A percentile compares a stretch with the other conserved stretches of the same genome.
These are phyloP conservation scores for Naganishia albida DNA, from an alignment of 1,284 basidiomycete genomes.

Conservation along the genomic window DNA sequence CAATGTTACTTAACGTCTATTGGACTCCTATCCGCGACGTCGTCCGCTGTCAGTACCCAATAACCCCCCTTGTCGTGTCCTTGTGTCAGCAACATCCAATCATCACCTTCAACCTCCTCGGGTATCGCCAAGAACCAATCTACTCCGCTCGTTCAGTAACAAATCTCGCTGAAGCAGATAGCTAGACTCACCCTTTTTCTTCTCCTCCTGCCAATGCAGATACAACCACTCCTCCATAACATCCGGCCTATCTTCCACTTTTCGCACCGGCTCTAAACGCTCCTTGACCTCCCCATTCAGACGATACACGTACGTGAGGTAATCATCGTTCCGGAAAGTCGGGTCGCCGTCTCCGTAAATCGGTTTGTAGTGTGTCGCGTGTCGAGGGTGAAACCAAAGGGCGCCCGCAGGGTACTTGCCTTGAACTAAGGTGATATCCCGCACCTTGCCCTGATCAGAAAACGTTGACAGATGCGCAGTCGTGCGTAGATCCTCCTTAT, in stretches of 20 bases:
- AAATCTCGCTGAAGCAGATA: too few relatives aligned
- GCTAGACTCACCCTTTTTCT: conserved; percentile 17
- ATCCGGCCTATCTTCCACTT: conserved; percentile 6
- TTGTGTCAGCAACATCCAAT: too few relatives aligned
- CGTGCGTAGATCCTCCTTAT: background rate
- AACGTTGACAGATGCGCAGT: too few relatives aligned
- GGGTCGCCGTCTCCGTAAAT: conserved; percentile 1
- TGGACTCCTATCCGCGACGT: too few relatives aligned
- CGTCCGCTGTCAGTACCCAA: too few relatives aligned
- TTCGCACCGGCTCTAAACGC: conserved; percentile 15
- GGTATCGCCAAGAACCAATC: too few relatives aligned
- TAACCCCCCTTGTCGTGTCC: too few relatives aligned
- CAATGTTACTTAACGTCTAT: too few relatives aligned
- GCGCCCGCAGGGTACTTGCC: conserved; percentile 12
- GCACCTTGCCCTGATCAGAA: background rate
- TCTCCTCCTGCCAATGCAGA: conserved; percentile 25
- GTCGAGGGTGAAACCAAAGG: conserved; percentile 13
- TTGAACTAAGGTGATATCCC: conserved; percentile 7
- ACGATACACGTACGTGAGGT: conserved; percentile 17
- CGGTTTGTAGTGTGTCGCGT: conserved; percentile 16
- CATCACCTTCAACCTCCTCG: too few relatives aligned
- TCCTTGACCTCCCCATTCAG: conserved; percentile 11
- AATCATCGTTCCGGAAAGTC: conserved; percentile 13
- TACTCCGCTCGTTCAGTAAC: too few relatives aligned
- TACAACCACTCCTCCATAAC: conserved; percentile 21